Evolutionary conservation across 768 basidiomycete genomes (phyloP).

Genomic region (Agrocybe chaxingu): DNA sequence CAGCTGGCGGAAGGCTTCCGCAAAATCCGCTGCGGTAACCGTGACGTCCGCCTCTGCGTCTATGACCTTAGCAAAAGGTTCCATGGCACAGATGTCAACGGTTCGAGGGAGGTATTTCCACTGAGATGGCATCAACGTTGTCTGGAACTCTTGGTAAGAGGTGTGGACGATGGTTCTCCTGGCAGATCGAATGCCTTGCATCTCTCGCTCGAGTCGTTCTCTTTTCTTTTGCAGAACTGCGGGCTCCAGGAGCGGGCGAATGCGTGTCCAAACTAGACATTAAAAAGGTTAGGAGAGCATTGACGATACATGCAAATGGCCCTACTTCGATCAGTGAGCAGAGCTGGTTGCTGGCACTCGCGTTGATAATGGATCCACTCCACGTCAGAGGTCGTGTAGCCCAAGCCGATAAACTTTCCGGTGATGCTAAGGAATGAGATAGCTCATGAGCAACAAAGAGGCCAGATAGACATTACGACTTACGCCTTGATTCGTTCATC

Average conservation of each 20-base stretch:
- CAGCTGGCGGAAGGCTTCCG: background rate
- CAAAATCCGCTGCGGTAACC: background rate
- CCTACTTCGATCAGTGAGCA: constrained; percentile 26
- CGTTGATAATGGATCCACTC: background rate
- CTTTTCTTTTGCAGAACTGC: background rate
- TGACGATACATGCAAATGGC: background rate
- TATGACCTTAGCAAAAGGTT: constrained; percentile 4
- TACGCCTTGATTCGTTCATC: no score
- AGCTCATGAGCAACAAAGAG: no score
- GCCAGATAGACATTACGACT: no score
- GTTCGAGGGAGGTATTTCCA: constrained; percentile 2
- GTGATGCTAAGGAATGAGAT: constrained; percentile 1
- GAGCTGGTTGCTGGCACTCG: constrained; percentile 2
- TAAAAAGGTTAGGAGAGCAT: background rate
- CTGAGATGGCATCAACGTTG: background rate
- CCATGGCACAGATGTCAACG: background rate
- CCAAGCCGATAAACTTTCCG: constrained; percentile 1
- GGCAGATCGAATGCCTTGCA: background rate
- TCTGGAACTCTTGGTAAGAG: background rate
- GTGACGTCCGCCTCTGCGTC: background rate
- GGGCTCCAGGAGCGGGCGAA: constrained; percentile 5
- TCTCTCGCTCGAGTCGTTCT: constrained; percentile 1
- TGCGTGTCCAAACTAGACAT: constrained; percentile 2
- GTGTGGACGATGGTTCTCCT: constrained; percentile 4
- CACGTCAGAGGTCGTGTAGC: constrained; percentile 4